These are phyloP conservation scores for Mycena epipterygia DNA, from an alignment of 768 basidiomycete species.

Conservation along the genomic window DNA sequence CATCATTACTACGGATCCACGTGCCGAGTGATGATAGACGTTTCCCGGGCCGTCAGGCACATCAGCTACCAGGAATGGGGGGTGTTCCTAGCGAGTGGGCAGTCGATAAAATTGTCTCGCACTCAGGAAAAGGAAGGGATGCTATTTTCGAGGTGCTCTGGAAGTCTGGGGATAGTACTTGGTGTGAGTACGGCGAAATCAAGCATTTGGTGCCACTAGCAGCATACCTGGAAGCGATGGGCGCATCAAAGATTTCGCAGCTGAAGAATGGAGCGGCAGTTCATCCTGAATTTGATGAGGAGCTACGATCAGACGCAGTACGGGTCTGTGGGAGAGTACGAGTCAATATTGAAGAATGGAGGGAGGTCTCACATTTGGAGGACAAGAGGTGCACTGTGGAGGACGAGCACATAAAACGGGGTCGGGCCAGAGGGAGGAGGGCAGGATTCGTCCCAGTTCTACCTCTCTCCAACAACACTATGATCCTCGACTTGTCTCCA, in stretches of 20 bases:
- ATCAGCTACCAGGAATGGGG: constrained; percentile 38
- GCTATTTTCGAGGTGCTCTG: constrained; percentile 33
- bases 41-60: constrained; percentile 43
- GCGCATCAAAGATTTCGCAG: neutral
- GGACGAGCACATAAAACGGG: neutral
- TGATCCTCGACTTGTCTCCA: neutral
- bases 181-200: constrained; percentile 15
- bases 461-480: neutral
- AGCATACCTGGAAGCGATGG: constrained; percentile 13
- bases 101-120: constrained; percentile 28
- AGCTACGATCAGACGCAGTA: neutral
- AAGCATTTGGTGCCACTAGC: constrained; percentile 9
- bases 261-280: neutral
- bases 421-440: too few species aligned
- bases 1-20: constrained; percentile 39
- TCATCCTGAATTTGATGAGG: constrained; percentile 3
- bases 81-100: constrained; percentile 16
- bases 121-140: constrained; percentile 27
- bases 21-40: constrained; percentile 38
- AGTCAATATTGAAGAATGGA: neutral
- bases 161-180: constrained; percentile 35
- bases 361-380: neutral
- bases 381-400: neutral
- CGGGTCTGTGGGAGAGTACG: too few species aligned
- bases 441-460: too few species aligned